Evolutionary conservation across 2,329 filamentous ascomycete genomes (phyloP).

Genomic region (Fusarium bactridioides): DNA sequence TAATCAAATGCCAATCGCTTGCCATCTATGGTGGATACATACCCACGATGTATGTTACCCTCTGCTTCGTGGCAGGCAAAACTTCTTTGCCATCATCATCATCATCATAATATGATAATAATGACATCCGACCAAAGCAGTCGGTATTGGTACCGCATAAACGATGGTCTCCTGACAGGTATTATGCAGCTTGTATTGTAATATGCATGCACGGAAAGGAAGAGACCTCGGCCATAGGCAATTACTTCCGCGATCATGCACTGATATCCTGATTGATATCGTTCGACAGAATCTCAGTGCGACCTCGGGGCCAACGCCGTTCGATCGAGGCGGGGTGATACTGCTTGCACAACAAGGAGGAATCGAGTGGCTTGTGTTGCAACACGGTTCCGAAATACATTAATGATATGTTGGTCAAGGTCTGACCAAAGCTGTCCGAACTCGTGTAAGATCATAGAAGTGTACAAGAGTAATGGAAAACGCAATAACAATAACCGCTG

Average conservation of each 20-base stretch:
- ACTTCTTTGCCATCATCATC: not conserved
- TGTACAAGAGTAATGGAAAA: conserved; percentile 7
- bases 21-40: not conserved
- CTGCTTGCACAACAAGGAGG: conserved; percentile 1
- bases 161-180: conserved; percentile 3
- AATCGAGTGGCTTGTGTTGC: not conserved
- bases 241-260: conserved; percentile 15
- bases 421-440: not conserved
- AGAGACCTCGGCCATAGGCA: not conserved
- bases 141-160: not conserved
- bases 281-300: conserved; percentile 24
- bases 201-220: conserved; percentile 5
- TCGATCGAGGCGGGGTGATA: conserved; percentile 29
- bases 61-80: not conserved
- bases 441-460: not conserved
- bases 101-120: not conserved
- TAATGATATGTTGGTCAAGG: not conserved
- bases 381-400: conserved; percentile 2
- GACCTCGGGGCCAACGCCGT: conserved; percentile 13
- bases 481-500: conserved; percentile 8
- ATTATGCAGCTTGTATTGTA: conserved; percentile 1
- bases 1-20: not conserved
- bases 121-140: not conserved
- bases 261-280: conserved; percentile 1
- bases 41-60: not conserved